Percentiles rank a stretch among this genome's conserved stretches.
These are phyloP conservation scores for Kitagawia praeruptora DNA, from an alignment of 129 eudicot species.

Conservation along the genomic window DNA sequence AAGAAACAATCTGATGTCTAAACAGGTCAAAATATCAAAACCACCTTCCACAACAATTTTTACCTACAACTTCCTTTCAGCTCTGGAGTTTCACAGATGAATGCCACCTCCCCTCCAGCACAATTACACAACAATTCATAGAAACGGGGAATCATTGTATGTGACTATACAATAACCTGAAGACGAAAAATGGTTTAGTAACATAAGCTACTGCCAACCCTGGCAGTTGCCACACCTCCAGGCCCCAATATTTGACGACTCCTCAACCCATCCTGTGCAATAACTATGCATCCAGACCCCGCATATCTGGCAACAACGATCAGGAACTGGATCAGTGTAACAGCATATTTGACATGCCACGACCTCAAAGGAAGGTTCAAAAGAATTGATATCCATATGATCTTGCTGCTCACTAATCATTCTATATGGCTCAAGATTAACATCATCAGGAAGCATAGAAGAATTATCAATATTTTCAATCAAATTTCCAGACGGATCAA, in stretches of 20 bases:
- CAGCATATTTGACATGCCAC: constrained; percentile 55
- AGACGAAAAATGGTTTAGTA: neutral
- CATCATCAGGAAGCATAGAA: neutral
- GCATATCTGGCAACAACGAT: constrained; percentile 58
- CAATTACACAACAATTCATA: neutral
- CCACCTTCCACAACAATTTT: neutral
- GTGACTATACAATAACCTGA: too few species aligned
- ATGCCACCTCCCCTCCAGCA: neutral
- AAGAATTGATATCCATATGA: neutral
- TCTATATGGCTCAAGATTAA: neutral
- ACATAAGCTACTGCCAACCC: constrained; percentile 38
- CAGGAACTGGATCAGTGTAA: constrained; percentile 54
- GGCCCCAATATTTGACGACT: constrained; percentile 33
- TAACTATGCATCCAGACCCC: constrained; percentile 67
- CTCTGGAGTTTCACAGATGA: neutral
- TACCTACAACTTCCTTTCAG: constrained; percentile 5
- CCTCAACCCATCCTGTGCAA: constrained; percentile 79
- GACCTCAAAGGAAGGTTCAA: constrained; percentile 16
- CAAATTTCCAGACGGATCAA: constrained; percentile 22
- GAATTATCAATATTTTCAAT: constrained; percentile 14
- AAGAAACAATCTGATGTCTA: neutral
- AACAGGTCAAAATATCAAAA: neutral
- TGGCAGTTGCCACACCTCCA: constrained; percentile 92
- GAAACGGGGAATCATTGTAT: too few species aligned
- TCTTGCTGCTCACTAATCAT: constrained; percentile 17